Evolutionary conservation across 306 rosid genomes (phyloP), one percentile per base, ranked within the genome.

Genomic region (Cicer pinnatifidum): DNA sequence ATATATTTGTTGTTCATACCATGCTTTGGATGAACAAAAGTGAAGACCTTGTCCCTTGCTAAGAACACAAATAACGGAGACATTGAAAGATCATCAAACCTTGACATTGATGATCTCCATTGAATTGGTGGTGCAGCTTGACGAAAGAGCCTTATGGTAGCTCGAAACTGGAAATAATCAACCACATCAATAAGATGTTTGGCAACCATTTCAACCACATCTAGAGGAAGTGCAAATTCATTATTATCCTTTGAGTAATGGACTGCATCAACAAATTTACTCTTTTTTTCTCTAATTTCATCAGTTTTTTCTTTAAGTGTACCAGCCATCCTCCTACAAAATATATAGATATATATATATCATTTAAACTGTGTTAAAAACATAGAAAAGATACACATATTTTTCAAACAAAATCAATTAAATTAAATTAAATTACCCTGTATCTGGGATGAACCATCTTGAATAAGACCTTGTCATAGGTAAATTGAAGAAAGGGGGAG

Each of bases 21-120:
- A 13, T 51, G 48, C 38, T 51, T 51, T 1, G 63, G 75, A 39
- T 37, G 63, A 19, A 52, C 51, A 70, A 70, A 15, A 1, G 50
- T 69, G n/a, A 69, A 69, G 62, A 37, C 62, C 0, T 16, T 37
- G 19, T 69, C 75, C 8, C 15, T 51, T 5, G 13, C 46, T 15
- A 45, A 51, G 48, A 19, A 51, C 7, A 69, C 50, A 35, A 69
- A 37, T 35, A 51, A 50, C 5, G 75, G 63, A 50, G 48, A 50
- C 9, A 69, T 5, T 15, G 63, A 69, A 2, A 9, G 37, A 15
- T 69, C 62, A 15, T 69, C 63, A 38, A 51, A 69, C 50, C 37
- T 63, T 16, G 50, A 63, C 68, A 62, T 38, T 39, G 68, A 9
- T 63, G 48, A 63, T 13, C 50, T 63, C 50, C 69, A 38, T 63